These are phyloP conservation scores for Mycoemilia scoparia DNA, from an alignment of 192 early-diverging fungal species.

Conservation along the genomic window DNA sequence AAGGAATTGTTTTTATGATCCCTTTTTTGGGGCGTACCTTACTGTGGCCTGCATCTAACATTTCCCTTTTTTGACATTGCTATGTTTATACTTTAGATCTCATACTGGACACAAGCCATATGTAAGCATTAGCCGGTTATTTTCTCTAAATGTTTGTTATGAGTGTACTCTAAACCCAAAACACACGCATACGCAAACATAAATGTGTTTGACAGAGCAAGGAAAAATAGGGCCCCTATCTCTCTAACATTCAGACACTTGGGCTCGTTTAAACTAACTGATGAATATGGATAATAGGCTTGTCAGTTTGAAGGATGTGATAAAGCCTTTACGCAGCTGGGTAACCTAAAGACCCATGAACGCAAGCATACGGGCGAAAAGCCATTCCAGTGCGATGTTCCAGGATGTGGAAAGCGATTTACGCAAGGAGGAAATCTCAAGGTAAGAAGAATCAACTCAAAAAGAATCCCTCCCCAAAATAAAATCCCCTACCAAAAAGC, in stretches of 20 bases:
- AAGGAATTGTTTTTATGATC: too few species aligned
- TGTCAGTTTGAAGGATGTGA: slow-evolving; percentile 48
- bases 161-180: slow-evolving; percentile 21
- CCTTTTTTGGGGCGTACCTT: too few species aligned
- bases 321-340: slow-evolving; percentile 65
- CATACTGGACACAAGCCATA: slow-evolving; percentile 34
- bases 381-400: slow-evolving; percentile 48
- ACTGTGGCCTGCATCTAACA: too few species aligned
- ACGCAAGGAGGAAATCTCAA: slow-evolving; percentile 59
- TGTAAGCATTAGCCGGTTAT: too few species aligned
- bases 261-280: slow-evolving; percentile 42
- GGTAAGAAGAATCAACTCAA: slow-evolving; percentile 27
- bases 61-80: too few species aligned
- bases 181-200: too few species aligned
- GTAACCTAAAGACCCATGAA: slow-evolving; percentile 70
- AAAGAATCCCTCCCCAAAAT: slow-evolving; percentile 21
- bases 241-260: slow-evolving; percentile 24
- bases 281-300: slow-evolving; percentile 32
- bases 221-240: too few species aligned
- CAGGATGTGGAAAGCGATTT: slow-evolving; percentile 51
- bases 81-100: too few species aligned
- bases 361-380: slow-evolving; percentile 57
- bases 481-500: slow-evolving; percentile 1
- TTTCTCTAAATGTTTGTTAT: slow-evolving; percentile 22
- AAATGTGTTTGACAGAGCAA: too few species aligned